A percentile compares a stretch with the other conserved stretches of the same genome.
Conservation (phyloP, 2,329 filamentous ascomycete species). For the Stachybotrys chartarum region DNA sequence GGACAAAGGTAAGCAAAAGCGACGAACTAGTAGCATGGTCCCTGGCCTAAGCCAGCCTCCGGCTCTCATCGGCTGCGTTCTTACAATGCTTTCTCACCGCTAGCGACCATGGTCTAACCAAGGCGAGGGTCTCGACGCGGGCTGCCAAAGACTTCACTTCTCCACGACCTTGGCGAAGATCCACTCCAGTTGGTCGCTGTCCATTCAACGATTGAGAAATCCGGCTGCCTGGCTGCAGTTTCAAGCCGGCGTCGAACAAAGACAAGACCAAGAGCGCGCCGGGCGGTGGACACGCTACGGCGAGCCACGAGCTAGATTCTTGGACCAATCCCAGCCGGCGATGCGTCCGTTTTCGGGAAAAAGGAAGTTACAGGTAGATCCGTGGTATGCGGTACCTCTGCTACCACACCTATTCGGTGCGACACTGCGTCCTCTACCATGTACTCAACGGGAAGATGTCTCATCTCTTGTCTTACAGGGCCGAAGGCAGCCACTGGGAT, state of each 20-base stretch:
- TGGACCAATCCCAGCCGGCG: not conserved
- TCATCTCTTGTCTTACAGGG: too few species aligned
- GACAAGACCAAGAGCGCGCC: not conserved
- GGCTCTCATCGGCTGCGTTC: too few species aligned
- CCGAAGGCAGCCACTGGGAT: not conserved
- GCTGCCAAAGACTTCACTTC: not conserved
- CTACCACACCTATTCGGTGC: not conserved
- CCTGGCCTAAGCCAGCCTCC: not conserved
- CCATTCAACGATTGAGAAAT: constrained; percentile 19
- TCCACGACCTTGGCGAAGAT: not conserved
- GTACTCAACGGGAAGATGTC: too few species aligned
- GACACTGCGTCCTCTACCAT: not conserved
- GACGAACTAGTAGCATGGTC: not conserved
- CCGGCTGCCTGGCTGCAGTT: constrained; percentile 20
- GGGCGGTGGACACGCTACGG: not conserved
- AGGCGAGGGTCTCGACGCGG: too few species aligned
- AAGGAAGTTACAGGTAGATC: not conserved
- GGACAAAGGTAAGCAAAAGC: not conserved
- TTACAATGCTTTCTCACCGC: too few species aligned
- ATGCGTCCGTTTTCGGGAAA: not conserved
- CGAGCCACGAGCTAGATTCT: not conserved
- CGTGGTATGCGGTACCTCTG: not conserved
- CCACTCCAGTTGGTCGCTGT: not conserved
- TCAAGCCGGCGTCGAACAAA: not conserved
- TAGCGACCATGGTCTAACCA: too few species aligned